phyloP scores from a whole-genome alignment of 805 yeast species.

The Hanseniaspora opuntiae region DNA sequence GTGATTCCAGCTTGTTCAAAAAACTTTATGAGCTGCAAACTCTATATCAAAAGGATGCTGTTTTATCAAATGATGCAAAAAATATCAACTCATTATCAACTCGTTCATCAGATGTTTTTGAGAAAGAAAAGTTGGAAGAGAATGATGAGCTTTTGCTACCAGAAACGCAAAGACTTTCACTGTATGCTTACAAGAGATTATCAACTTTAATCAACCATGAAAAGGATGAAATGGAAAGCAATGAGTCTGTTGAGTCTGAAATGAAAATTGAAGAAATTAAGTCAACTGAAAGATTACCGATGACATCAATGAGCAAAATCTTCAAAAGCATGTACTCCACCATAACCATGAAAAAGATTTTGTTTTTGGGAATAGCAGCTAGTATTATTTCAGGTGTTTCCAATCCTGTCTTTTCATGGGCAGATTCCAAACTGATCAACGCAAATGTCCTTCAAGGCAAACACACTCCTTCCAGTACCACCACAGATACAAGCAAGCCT shows the following conservation, averaged over 20 bases:
- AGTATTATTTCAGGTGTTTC: constrained; percentile 47
- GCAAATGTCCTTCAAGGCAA: constrained; percentile 41
- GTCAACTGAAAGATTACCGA: constrained; percentile 1
- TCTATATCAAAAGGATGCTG: neutral
- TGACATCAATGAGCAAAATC: constrained; percentile 18
- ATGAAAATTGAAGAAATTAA: neutral
- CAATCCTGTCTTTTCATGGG: constrained; percentile 67
- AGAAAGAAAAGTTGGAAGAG: neutral
- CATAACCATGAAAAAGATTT: constrained; percentile 19
- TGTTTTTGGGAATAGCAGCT: constrained; percentile 38
- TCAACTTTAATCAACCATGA: neutral
- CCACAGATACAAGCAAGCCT: constrained; percentile 6
- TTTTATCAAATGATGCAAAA: neutral
- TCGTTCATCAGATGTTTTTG: neutral
- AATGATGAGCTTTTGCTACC: neutral
- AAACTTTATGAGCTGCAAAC: constrained; percentile 3
- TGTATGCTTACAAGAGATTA: neutral
- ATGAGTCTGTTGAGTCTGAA: neutral
- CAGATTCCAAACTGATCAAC: constrained; percentile 54
- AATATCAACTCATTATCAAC: neutral
- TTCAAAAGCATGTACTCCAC: constrained; percentile 21
- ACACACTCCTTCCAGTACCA: neutral
- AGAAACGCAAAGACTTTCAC: neutral
- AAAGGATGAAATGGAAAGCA: neutral
- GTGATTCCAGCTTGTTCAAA: neutral